Evolutionary conservation across 73 alveolate species (phyloP).

Genomic region (Symbiodinium natans): DNA sequence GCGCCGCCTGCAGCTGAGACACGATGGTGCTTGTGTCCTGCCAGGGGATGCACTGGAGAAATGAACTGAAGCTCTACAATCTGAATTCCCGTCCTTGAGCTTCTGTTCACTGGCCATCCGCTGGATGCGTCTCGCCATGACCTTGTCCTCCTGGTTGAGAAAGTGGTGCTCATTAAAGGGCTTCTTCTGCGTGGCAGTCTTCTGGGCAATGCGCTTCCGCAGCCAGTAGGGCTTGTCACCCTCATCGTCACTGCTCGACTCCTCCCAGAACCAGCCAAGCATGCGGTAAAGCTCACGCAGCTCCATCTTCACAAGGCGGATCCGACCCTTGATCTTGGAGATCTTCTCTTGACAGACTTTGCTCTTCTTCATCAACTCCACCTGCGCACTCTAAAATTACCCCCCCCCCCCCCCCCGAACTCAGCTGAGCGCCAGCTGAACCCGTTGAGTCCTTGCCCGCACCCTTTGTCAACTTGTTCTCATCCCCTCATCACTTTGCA

Average conservation of each 20-base stretch:
- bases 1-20: constrained; percentile 9
- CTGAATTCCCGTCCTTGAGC: background rate
- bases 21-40: background rate
- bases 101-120: background rate
- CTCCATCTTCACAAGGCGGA: constrained; percentile 39
- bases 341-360: constrained; percentile 4
- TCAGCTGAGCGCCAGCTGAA: too few species aligned
- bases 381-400: too few species aligned
- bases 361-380: constrained; percentile 54
- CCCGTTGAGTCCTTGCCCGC: too few species aligned
- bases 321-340: background rate
- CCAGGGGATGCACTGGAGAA: too few species aligned
- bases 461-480: too few species aligned
- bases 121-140: background rate
- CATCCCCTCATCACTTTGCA: too few species aligned
- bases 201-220: constrained; percentile 38
- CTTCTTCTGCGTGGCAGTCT: constrained; percentile 25
- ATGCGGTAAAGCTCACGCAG: constrained; percentile 55
- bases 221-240: constrained; percentile 75
- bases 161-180: constrained; percentile 15
- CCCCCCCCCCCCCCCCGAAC: too few species aligned
- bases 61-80: too few species aligned
- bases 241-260: constrained; percentile 32
- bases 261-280: constrained; percentile 39
- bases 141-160: background rate